These are phyloP conservation scores for Debaryomyces fabryi DNA, from an alignment of 1,139 yeast genomes.

Conservation along the genomic window DNA sequence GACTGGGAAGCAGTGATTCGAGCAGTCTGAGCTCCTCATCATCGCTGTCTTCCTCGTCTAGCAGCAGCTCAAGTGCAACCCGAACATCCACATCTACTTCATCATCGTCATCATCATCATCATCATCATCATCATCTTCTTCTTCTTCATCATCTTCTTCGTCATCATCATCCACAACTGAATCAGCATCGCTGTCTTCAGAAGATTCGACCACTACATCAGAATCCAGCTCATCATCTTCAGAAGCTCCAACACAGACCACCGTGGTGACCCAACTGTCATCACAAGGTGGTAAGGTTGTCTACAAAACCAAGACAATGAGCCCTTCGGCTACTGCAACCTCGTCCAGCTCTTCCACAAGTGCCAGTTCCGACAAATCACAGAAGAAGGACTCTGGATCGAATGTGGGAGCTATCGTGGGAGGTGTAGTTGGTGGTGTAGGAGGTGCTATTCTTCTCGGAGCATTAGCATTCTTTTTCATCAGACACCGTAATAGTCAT, in stretches of 20 bases:
- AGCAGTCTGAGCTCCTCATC: not conserved
- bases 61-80: not conserved
- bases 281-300: constrained; percentile 18
- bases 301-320: constrained; percentile 24
- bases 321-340: constrained; percentile 18
- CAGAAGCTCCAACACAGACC: constrained; percentile 9
- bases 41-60: not conserved
- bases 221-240: not conserved
- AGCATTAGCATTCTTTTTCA: constrained; percentile 46
- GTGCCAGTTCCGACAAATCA: constrained; percentile 7
- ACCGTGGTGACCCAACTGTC: constrained; percentile 19
- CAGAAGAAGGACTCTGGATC: constrained; percentile 12
- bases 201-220: not conserved
- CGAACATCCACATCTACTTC: constrained; percentile 22
- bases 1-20: constrained; percentile 13
- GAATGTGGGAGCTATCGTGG: constrained; percentile 61
- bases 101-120: constrained; percentile 22
- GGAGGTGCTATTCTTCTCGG: constrained; percentile 52
- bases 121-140: constrained; percentile 20
- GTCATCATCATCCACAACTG: constrained; percentile 8
- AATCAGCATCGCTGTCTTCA: constrained; percentile 4
- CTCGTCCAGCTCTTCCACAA: constrained; percentile 12
- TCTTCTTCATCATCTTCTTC: constrained; percentile 8
- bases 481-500: constrained; percentile 44
- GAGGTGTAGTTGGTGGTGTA: constrained; percentile 69